Conservation (phyloP, 768 basidiomycete genomes). For the Podaxis rugospora region DNA sequence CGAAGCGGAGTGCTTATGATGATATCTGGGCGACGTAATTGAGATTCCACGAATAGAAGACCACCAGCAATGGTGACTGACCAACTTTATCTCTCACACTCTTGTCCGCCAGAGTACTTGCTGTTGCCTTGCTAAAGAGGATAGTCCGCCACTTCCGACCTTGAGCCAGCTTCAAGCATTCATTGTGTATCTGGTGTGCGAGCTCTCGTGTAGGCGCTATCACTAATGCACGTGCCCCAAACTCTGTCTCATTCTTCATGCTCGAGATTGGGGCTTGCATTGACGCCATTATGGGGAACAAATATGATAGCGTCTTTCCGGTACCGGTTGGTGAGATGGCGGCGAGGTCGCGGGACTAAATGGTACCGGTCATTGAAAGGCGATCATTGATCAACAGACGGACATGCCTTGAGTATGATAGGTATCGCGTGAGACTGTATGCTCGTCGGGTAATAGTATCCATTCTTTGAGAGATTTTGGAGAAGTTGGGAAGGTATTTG, state of each 20-base stretch:
- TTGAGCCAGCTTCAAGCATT: conserved; percentile 76
- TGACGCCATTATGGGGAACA: conserved; percentile 72
- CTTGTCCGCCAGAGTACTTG: conserved; percentile 73
- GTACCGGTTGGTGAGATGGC: conserved; percentile 97
- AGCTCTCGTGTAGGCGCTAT: conserved; percentile 92
- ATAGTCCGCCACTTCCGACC: conserved; percentile 82
- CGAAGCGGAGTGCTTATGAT: conserved; percentile 92
- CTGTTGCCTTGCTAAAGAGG: conserved; percentile 87
- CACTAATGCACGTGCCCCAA: conserved; percentile 73
- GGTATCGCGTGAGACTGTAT: conserved; percentile 81
- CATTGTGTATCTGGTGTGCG: conserved; percentile 94
- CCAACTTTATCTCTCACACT: conserved; percentile 72
- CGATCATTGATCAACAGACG: neutral
- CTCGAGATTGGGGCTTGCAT: conserved; percentile 44
- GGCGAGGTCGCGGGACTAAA: conserved; percentile 76
- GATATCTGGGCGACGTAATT: conserved; percentile 55
- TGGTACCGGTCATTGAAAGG: conserved; percentile 5
- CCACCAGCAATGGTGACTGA: conserved; percentile 28
- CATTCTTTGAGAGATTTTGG: conserved; percentile 56
- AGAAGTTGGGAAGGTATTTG: conserved; percentile 55
- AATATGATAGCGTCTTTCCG: conserved; percentile 93
- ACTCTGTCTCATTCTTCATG: conserved; percentile 24
- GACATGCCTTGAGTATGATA: conserved; percentile 68
- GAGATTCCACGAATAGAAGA: neutral
- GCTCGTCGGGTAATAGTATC: conserved; percentile 67